Conservation (phyloP, 2,329 filamentous ascomycete genomes). For the Talaromyces sp. region DNA sequence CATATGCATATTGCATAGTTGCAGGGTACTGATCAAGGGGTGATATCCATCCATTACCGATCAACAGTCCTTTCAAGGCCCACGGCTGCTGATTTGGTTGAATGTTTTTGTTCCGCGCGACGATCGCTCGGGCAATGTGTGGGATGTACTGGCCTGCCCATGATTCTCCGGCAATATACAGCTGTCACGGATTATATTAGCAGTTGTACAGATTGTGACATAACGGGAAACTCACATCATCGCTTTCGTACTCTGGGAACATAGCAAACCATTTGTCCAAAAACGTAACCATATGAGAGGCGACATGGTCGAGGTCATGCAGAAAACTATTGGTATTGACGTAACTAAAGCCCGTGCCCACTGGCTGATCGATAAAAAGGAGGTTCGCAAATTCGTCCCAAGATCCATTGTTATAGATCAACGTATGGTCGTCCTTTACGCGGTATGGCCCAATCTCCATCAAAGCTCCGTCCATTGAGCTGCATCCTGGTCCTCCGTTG, state of each 20-base stretch:
- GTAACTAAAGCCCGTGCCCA: constrained; percentile 94
- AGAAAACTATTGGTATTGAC: constrained; percentile 84
- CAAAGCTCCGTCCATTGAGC: constrained; percentile 91
- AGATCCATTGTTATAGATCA: constrained; percentile 83
- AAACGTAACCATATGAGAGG: constrained; percentile 78
- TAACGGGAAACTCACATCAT: constrained; percentile 65
- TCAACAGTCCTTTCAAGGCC: constrained; percentile 79
- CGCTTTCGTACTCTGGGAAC: constrained; percentile 85
- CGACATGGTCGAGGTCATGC: constrained; percentile 82
- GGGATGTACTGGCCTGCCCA: constrained; percentile 97
- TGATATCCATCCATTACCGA: constrained; percentile 97
- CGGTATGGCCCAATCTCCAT: constrained; percentile 97
- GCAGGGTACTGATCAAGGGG: constrained; percentile 83
- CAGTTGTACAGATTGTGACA: not conserved
- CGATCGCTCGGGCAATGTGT: constrained; percentile 86
- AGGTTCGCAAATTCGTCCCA: constrained; percentile 99
- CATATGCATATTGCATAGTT: constrained; percentile 76
- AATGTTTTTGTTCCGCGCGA: constrained; percentile 72
- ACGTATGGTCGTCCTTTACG: constrained; percentile 64
- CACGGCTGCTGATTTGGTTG: constrained; percentile 49
- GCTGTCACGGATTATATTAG: constrained; percentile 45
- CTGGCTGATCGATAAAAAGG: constrained; percentile 93
- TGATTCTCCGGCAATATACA: constrained; percentile 93
- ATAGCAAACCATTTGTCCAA: constrained; percentile 85
- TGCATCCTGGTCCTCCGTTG: constrained; percentile 94